These are phyloP conservation scores for Ulvella scutata DNA, from an alignment of 139 green algal species.

Conservation along the genomic window DNA sequence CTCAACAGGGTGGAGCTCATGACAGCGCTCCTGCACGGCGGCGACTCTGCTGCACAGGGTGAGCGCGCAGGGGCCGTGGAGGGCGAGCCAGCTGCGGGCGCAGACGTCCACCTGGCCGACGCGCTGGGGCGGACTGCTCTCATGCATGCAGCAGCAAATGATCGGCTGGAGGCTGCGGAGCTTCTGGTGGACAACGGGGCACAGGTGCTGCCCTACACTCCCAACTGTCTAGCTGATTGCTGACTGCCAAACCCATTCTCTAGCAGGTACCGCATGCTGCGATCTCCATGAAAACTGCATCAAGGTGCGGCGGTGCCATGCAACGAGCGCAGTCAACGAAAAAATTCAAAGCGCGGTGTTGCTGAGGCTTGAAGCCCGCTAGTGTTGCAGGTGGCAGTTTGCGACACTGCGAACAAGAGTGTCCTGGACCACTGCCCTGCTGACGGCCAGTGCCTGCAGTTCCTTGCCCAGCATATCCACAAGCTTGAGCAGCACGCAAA, in stretches of 20 bases:
- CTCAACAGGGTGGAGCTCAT: not conserved
- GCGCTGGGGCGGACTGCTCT: not conserved
- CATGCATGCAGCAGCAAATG: not conserved
- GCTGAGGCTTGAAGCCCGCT: not conserved
- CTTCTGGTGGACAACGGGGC: not conserved
- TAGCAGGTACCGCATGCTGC: not conserved
- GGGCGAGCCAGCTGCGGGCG: not conserved
- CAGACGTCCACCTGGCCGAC: not conserved
- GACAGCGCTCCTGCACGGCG: not conserved
- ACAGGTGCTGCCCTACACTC: not conserved
- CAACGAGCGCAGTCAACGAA: too few relatives aligned
- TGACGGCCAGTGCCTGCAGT: too few relatives aligned
- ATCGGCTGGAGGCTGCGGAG: not conserved
- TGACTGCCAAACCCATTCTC: not conserved
- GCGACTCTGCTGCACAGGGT: not conserved
- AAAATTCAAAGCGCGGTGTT: too few relatives aligned
- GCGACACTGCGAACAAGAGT: too few relatives aligned
- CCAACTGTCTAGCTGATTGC: not conserved
- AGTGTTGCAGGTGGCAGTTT: too few relatives aligned
- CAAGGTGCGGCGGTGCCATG: too few relatives aligned
- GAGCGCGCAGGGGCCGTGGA: not conserved
- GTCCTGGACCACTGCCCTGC: too few relatives aligned
- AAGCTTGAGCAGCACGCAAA: too few relatives aligned
- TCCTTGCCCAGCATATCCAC: too few relatives aligned
- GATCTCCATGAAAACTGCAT: not conserved